A percentile compares a stretch with the other conserved stretches of the same genome.
Conservation (phyloP, 2,329 filamentous ascomycete species). For the Talaromyces sp. region DNA sequence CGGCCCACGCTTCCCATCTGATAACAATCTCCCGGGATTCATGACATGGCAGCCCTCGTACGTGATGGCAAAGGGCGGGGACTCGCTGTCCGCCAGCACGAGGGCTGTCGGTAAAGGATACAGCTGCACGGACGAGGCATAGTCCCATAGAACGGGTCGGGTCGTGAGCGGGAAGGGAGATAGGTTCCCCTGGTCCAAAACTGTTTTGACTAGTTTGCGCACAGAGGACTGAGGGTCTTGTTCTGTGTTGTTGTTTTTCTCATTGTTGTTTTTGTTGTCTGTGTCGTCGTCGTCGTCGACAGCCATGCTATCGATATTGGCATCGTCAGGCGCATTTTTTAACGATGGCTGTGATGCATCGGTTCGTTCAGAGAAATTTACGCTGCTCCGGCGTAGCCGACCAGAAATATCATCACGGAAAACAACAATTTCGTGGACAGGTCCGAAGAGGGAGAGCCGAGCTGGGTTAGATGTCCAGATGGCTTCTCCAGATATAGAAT, state of each 20-base stretch:
- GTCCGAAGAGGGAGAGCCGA: conserved; percentile 77
- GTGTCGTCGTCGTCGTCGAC: background rate
- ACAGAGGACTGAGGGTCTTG: conserved; percentile 32
- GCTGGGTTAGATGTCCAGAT: conserved; percentile 88
- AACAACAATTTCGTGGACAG: conserved; percentile 78
- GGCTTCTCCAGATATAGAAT: conserved; percentile 60
- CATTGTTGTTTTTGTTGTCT: background rate
- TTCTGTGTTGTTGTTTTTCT: background rate
- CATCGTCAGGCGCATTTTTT: background rate
- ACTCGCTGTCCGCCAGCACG: conserved; percentile 75
- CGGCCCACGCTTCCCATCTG: conserved; percentile 62
- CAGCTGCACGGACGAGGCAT: conserved; percentile 66
- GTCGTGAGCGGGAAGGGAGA: conserved; percentile 76
- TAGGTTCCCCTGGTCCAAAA: conserved; percentile 85
- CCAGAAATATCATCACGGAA: conserved; percentile 82
- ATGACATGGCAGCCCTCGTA: conserved; percentile 96
- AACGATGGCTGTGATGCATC: background rate
- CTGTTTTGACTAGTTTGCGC: conserved; percentile 82
- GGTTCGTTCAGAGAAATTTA: conserved; percentile 38
- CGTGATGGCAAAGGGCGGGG: conserved; percentile 76
- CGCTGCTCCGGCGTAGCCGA: conserved; percentile 68
- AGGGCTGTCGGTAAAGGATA: conserved; percentile 85
- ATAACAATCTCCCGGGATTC: conserved; percentile 71
- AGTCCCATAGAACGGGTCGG: conserved; percentile 88
- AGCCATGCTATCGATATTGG: background rate